phyloP scores from a whole-genome alignment of 192 early-diverging fungal genomes.

The Kappamyces sp. region DNA sequence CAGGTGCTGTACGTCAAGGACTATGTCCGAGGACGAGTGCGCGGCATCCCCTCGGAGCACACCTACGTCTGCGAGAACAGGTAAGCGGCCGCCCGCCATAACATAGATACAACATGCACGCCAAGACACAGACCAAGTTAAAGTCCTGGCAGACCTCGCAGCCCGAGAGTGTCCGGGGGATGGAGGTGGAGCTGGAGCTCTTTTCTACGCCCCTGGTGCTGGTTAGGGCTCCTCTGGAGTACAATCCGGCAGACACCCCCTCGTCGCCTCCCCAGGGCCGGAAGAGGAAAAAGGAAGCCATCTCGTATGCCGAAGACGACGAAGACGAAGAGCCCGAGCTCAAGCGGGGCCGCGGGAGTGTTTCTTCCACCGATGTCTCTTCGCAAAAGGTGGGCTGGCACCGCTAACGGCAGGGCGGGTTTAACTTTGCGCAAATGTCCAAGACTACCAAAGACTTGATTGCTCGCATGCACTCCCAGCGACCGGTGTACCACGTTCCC shows the following conservation, averaged over 20 bases:
- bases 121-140: conserved; percentile 52
- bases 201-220: conserved; percentile 21
- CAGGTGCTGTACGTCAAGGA: conserved; percentile 55
- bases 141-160: conserved; percentile 56
- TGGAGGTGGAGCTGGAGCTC: conserved; percentile 25
- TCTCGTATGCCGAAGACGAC: conserved; percentile 14
- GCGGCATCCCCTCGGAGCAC: conserved; percentile 36
- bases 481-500: conserved; percentile 1
- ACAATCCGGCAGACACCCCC: background rate
- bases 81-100: too few species aligned
- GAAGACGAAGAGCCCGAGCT: background rate
- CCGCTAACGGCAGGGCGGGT: conserved; percentile 1
- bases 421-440: conserved; percentile 1
- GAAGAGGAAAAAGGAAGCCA: background rate
- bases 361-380: background rate
- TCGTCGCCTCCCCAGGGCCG: background rate
- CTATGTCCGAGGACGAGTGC: conserved; percentile 48
- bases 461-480: background rate
- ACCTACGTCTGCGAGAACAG: conserved; percentile 59
- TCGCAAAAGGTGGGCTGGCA: conserved; percentile 4
- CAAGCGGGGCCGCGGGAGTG: conserved; percentile 4
- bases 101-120: conserved; percentile 47
- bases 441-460: background rate
- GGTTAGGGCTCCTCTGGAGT: background rate
- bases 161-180: conserved; percentile 35